These are phyloP conservation scores for Coniochaeta ligniaria DNA, from an alignment of 2,329 filamentous ascomycete species.

Conservation along the genomic window DNA sequence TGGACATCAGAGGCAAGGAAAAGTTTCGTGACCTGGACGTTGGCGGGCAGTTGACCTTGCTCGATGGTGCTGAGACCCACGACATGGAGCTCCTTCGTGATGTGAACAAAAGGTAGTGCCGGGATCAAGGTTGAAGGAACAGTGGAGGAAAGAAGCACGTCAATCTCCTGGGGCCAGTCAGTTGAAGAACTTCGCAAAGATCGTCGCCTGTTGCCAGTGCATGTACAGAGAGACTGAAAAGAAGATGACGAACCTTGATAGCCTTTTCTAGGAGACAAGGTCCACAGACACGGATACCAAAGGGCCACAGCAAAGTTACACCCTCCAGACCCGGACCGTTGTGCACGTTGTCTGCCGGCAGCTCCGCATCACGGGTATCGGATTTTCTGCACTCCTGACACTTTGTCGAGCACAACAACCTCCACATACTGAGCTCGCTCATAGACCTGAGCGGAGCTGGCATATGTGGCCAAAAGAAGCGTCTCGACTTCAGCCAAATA, in stretches of 20 bases:
- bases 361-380: conserved; percentile 15
- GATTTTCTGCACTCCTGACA: conserved; percentile 63
- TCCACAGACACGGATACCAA: conserved; percentile 60
- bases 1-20: conserved; percentile 59
- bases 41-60: conserved; percentile 35
- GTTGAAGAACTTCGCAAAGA: not conserved
- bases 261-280: conserved; percentile 54
- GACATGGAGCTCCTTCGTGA: conserved; percentile 54
- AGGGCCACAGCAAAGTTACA: conserved; percentile 63
- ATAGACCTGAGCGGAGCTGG: conserved; percentile 59
- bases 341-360: conserved; percentile 39
- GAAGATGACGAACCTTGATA: conserved; percentile 50
- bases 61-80: conserved; percentile 50
- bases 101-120: conserved; percentile 62
- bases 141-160: conserved; percentile 56
- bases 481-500: conserved; percentile 66
- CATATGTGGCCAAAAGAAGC: conserved; percentile 57
- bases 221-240: not conserved
- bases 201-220: not conserved
- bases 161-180: conserved; percentile 52
- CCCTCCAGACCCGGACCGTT: conserved; percentile 54
- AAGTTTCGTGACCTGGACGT: conserved; percentile 53
- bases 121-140: conserved; percentile 55
- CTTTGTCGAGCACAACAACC: conserved; percentile 50
- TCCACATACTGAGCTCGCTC: conserved; percentile 72